Evolutionary conservation across 345 rosid species (phyloP).

Genomic region (Gossypium australe): DNA sequence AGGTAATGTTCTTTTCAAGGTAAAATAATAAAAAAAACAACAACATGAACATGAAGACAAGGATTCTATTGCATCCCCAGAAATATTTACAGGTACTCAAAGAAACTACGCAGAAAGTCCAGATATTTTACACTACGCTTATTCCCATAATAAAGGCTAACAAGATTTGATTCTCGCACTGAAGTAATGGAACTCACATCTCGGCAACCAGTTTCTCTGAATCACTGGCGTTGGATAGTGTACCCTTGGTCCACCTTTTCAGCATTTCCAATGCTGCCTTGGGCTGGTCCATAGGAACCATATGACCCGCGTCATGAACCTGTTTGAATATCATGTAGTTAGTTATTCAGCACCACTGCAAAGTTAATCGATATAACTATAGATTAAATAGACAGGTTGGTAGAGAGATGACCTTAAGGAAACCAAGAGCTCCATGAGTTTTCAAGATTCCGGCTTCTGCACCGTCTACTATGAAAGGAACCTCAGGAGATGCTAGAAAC

Average conservation of each 20-base stretch:
- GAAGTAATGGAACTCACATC: constrained; percentile 37
- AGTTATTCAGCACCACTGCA: constrained; percentile 8
- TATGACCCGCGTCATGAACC: constrained; percentile 93
- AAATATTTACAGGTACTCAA: background rate
- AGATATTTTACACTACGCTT: background rate
- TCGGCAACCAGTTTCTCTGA: constrained; percentile 50
- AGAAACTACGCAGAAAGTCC: background rate
- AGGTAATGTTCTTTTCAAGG: background rate
- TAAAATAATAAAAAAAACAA: background rate
- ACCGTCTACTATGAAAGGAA: constrained; percentile 68
- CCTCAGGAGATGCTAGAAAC: constrained; percentile 55
- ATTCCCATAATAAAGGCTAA: background rate
- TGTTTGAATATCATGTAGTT: constrained; percentile 24
- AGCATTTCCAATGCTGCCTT: constrained; percentile 84
- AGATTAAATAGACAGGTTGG: background rate
- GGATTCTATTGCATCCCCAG: background rate
- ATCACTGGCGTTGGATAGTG: constrained; percentile 27
- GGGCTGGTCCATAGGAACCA: constrained; percentile 99
- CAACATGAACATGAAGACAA: background rate
- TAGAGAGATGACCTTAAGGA: constrained; percentile 67
- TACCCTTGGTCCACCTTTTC: constrained; percentile 68
- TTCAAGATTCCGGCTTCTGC: constrained; percentile 70
- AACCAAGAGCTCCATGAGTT: constrained; percentile 64
- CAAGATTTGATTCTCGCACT: background rate
- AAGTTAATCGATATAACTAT: background rate